A percentile compares a stretch with the other conserved stretches of the same genome.
Evolutionary conservation across 1,139 yeast species (phyloP).

Genomic region (Taphrina pruni): DNA sequence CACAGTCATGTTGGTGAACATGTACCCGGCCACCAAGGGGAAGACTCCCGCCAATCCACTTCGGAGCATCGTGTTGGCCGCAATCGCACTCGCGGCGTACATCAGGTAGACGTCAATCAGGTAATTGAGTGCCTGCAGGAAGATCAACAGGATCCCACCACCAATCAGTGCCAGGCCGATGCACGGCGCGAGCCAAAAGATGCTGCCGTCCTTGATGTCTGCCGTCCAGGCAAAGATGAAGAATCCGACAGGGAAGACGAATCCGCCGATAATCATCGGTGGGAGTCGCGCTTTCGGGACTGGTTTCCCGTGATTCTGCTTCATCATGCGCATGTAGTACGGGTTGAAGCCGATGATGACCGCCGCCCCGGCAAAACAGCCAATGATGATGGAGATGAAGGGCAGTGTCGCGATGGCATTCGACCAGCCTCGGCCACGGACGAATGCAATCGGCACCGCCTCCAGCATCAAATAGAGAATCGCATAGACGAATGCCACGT

Average conservation of each 20-base stretch:
- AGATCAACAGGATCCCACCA: constrained; percentile 64
- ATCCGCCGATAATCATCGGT: constrained; percentile 22
- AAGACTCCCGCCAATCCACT: constrained; percentile 74
- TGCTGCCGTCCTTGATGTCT: constrained; percentile 68
- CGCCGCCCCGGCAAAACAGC: constrained; percentile 19
- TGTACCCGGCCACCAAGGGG: constrained; percentile 64
- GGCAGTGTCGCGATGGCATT: constrained; percentile 71
- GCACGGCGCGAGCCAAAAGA: constrained; percentile 76
- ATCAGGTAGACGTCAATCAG: constrained; percentile 61
- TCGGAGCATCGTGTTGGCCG: constrained; percentile 70
- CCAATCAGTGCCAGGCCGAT: constrained; percentile 70
- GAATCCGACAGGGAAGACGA: constrained; percentile 34
- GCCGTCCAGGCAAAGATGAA: constrained; percentile 55
- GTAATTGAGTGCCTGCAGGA: constrained; percentile 59
- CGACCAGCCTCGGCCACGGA: constrained; percentile 68
- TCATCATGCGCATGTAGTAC: constrained; percentile 52
- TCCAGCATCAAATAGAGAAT: constrained; percentile 86
- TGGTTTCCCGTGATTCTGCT: constrained; percentile 53
- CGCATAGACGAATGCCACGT: constrained; percentile 87
- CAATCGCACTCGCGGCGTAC: constrained; percentile 70
- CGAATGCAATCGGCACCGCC: constrained; percentile 78
- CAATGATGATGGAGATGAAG: constrained; percentile 73
- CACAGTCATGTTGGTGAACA: constrained; percentile 63
- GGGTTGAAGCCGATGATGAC: constrained; percentile 53
- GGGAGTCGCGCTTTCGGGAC: constrained; percentile 63